Evolutionary conservation across 495 filamentous ascomycete species (phyloP).

Genomic region (Penicillium paxilli): DNA sequence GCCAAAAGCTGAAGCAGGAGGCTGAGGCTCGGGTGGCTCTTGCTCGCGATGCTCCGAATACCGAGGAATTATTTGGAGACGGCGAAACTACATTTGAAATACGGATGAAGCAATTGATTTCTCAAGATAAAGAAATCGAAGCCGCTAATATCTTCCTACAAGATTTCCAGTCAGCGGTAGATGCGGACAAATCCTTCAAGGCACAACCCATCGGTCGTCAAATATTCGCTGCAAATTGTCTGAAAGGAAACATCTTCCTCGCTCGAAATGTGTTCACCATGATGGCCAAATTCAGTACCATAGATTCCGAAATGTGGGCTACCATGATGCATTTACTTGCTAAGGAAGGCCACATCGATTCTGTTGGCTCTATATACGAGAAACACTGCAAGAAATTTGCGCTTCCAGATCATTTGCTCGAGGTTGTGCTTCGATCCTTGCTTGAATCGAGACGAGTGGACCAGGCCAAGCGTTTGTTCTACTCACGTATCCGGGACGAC

Average conservation of each 20-base stretch:
- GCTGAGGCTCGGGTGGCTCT: conserved; percentile 7
- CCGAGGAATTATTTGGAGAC: background rate
- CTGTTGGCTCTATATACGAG: conserved; percentile 34
- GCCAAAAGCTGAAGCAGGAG: background rate
- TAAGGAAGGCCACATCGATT: conserved; percentile 41
- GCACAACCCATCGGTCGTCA: conserved; percentile 31
- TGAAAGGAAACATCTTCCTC: conserved; percentile 39
- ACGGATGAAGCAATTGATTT: conserved; percentile 15
- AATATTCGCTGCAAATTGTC: conserved; percentile 40
- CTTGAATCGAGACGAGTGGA: conserved; percentile 42
- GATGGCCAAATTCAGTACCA: conserved; percentile 32
- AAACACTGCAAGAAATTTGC: conserved; percentile 27
- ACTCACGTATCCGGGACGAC: conserved; percentile 31
- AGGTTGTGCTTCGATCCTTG: conserved; percentile 41
- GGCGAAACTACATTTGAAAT: conserved; percentile 13
- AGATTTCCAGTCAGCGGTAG: conserved; percentile 11
- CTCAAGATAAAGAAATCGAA: conserved; percentile 30
- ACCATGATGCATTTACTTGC: conserved; percentile 41
- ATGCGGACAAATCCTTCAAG: conserved; percentile 26
- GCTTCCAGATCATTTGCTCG: conserved; percentile 33
- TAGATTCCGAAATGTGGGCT: conserved; percentile 40
- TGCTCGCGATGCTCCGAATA: conserved; percentile 13
- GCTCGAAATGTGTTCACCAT: conserved; percentile 41
- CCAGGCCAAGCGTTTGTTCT: conserved; percentile 37
- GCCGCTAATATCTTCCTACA: conserved; percentile 42